These are phyloP conservation scores for Pseudonectria buxi DNA, from an alignment of 2,329 filamentous ascomycete species.

Conservation along the genomic window DNA sequence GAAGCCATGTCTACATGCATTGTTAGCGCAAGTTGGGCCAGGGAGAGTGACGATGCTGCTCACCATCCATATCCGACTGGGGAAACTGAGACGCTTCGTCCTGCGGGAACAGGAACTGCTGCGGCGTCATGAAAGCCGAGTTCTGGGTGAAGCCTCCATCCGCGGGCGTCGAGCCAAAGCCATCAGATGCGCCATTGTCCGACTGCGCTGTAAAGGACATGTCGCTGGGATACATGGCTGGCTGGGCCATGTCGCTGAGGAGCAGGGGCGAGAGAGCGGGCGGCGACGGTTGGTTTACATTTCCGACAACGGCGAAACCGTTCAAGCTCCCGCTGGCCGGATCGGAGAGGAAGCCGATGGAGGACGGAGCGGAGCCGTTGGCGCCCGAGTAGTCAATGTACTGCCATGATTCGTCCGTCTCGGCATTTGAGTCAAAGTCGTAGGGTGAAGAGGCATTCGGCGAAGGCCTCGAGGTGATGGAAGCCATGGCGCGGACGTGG, in stretches of 20 bases:
- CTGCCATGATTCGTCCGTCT: slow-evolving; percentile 40
- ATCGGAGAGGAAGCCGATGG: slow-evolving; percentile 41
- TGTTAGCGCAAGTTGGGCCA: neutral
- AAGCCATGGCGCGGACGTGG: slow-evolving; percentile 25
- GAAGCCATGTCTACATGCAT: slow-evolving; percentile 22
- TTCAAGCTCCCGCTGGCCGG: slow-evolving; percentile 45
- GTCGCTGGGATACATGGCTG: slow-evolving; percentile 27
- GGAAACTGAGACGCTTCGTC: slow-evolving; percentile 19
- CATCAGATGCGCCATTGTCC: slow-evolving; percentile 15
- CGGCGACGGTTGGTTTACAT: slow-evolving; percentile 25
- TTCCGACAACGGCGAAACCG: slow-evolving; percentile 42
- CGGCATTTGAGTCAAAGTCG: slow-evolving; percentile 33
- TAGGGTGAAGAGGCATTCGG: slow-evolving; percentile 32
- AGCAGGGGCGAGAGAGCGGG: slow-evolving; percentile 36
- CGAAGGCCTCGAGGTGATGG: slow-evolving; percentile 33
- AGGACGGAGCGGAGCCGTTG: slow-evolving; percentile 28
- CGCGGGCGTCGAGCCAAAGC: slow-evolving; percentile 24
- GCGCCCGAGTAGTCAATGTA: slow-evolving; percentile 32
- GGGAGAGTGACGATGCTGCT: no score
- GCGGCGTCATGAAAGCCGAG: slow-evolving; percentile 30
- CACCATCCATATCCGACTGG: slow-evolving; percentile 24
- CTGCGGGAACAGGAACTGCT: slow-evolving; percentile 33
- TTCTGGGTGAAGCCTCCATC: slow-evolving; percentile 27
- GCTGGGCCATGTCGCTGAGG: slow-evolving; percentile 32
- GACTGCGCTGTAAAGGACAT: slow-evolving; percentile 23